Evolutionary conservation across 495 filamentous ascomycete species (phyloP).

Genomic region (Amphirosellinia nigrospora): DNA sequence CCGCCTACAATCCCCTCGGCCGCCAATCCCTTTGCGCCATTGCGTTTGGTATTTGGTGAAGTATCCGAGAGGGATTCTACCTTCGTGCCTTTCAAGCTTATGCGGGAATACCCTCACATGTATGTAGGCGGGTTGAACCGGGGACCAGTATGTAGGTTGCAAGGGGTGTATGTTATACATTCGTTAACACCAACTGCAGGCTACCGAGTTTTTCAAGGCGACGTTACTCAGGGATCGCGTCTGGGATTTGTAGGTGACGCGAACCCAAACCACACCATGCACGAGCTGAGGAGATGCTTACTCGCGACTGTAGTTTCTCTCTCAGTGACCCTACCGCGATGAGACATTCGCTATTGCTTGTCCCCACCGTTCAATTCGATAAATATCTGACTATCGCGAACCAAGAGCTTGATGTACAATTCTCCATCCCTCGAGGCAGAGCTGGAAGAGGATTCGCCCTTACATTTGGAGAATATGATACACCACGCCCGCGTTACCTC

Average conservation of each 20-base stretch:
- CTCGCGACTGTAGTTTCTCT: conserved; percentile 63
- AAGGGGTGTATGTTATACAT: not conserved
- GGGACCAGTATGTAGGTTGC: conserved; percentile 45
- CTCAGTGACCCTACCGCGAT: conserved; percentile 58
- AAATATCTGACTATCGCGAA: conserved; percentile 67
- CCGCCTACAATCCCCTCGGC: not conserved
- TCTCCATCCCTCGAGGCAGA: conserved; percentile 58
- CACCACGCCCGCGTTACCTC: conserved; percentile 67
- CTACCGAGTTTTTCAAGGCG: conserved; percentile 60
- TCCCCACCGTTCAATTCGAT: conserved; percentile 67
- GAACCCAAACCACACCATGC: not conserved
- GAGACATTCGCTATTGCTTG: conserved; percentile 63
- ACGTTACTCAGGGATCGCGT: conserved; percentile 60
- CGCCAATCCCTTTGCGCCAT: not conserved
- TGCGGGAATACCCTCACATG: conserved; percentile 65
- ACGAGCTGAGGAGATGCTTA: conserved; percentile 9
- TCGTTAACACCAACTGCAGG: conserved; percentile 33
- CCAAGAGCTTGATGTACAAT: conserved; percentile 46
- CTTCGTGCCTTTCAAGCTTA: conserved; percentile 66
- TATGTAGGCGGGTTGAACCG: conserved; percentile 57
- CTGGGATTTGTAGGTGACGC: conserved; percentile 80
- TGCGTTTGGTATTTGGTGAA: conserved; percentile 38
- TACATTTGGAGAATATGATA: conserved; percentile 61
- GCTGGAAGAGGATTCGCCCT: conserved; percentile 58
- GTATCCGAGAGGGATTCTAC: conserved; percentile 23